Base-by-base conservation (phyloP, 192 early-diverging fungal genomes). In the Umbelopsis sp. region DNA sequence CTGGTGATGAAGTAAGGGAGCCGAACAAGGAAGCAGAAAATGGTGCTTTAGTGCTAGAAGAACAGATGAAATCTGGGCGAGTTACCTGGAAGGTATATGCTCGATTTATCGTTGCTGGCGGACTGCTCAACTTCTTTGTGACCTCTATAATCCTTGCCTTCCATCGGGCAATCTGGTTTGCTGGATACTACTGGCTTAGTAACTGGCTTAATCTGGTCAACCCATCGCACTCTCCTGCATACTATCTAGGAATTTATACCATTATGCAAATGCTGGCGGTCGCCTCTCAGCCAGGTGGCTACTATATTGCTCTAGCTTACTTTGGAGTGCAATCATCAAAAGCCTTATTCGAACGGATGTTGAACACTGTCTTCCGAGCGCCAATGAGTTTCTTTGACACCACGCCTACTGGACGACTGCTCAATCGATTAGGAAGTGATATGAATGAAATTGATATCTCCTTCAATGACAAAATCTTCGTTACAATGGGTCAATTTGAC, bases 311-410 rank as follows among this genome's bases (percentile, higher is more conserved):
- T 59, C 36, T 45, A 2, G 22, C 36, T 5, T 43, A 25, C 51
- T 71, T 44, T 44, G 70, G 70, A 2, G 87, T 92, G 50, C 83
- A 86, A 24, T 90, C 92, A 24, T 90, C 89, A 11, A 77, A 79
- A 29, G 70, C 73, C 14, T 78, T 91, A 0, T 92, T 94, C 56
- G 75, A 82, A 16, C 70, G 82, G 25, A 86, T 95, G 80, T 81
- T 94, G 70, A 70, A 87, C 41, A 91, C 87, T 52, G 85, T 94
- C 52, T 66, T 94, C 38, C 90, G 85, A 53, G 85, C 90, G 9
- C 90, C 90, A 20, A 88, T 88, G 84, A 74, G 74, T 26, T 91
- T 84, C 72, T 92, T 91, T 71, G 91, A 93, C 49, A 82, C 85
- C 47, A 91, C 89, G 16, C 91, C 91, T 20, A 69, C 89, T 51